A percentile compares a stretch with the other conserved stretches of the same genome.
These are phyloP conservation scores for Xylaria curta DNA, from an alignment of 495 filamentous ascomycete species.

Conservation along the genomic window DNA sequence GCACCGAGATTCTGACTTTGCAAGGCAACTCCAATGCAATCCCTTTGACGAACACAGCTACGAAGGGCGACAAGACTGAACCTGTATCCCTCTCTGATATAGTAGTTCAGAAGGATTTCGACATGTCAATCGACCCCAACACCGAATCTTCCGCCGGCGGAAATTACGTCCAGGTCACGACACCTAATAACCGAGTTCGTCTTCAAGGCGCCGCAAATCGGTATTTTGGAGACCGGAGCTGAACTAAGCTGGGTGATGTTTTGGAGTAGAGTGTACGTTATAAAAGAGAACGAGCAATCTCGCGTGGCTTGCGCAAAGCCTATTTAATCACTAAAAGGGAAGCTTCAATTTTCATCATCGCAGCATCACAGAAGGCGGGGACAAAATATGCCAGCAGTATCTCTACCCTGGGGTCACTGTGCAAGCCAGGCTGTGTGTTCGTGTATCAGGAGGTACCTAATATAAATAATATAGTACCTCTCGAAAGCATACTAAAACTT, in stretches of 20 bases:
- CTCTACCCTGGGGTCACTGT: background rate
- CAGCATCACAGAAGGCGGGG: background rate
- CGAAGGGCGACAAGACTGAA: conserved; percentile 14
- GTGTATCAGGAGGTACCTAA: conserved; percentile 1
- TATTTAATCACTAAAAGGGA: background rate
- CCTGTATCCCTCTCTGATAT: conserved; percentile 31
- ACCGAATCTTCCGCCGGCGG: conserved; percentile 25
- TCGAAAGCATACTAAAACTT: background rate
- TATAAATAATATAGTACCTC: background rate
- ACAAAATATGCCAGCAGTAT: background rate
- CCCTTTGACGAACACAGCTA: conserved; percentile 20
- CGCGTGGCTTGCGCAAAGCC: background rate
- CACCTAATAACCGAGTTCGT: conserved; percentile 23
- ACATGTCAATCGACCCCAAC: conserved; percentile 34
- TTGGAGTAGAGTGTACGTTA: background rate
- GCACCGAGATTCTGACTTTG: conserved; percentile 34
- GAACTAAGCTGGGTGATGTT: background rate
- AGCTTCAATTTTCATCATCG: background rate
- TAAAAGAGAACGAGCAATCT: background rate
- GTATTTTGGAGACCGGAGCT: background rate
- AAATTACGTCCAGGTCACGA: conserved; percentile 32
- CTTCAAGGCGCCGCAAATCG: conserved; percentile 1
- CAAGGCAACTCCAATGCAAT: conserved; percentile 26
- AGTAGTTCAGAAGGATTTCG: conserved; percentile 36
- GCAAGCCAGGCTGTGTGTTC: background rate